A percentile compares a stretch with the other conserved stretches of the same genome.
Evolutionary conservation across 176 grass and related monocot genomes (phyloP).

Genomic region (Cenchrus purpureus): DNA sequence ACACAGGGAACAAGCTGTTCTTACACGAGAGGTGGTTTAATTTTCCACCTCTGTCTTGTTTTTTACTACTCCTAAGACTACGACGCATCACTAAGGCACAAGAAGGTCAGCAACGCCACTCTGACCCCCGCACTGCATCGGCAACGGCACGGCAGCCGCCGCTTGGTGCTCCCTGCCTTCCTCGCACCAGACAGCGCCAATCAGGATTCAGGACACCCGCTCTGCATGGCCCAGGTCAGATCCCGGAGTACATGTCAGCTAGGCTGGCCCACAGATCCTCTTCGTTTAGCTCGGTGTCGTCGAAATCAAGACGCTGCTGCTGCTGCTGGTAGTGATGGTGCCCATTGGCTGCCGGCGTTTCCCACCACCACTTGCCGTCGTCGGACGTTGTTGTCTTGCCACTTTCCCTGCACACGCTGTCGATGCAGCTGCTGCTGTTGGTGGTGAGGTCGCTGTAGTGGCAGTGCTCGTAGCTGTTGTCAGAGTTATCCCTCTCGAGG

Average conservation of each 20-base stretch:
- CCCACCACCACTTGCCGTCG: constrained; percentile 45
- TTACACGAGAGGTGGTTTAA: constrained; percentile 21
- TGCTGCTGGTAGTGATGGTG: constrained; percentile 32
- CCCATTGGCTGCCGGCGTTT: constrained; percentile 23
- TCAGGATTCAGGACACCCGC: neutral
- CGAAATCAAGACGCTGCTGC: constrained; percentile 41
- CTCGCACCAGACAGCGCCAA: constrained; percentile 48
- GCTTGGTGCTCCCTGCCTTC: constrained; percentile 42
- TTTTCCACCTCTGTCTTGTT: constrained; percentile 27
- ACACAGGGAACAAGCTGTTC: constrained; percentile 37
- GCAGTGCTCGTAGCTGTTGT: constrained; percentile 38
- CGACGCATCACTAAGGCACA: constrained; percentile 13
- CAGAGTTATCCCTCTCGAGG: constrained; percentile 8
- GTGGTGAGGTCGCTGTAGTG: constrained; percentile 19
- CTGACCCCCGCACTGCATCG: constrained; percentile 30
- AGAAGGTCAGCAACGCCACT: constrained; percentile 54
- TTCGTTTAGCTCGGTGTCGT: constrained; percentile 38
- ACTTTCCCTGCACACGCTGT: constrained; percentile 24
- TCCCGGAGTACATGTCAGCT: constrained; percentile 58
- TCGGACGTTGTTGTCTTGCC: constrained; percentile 12
- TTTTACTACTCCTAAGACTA: constrained; percentile 17
- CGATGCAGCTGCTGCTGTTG: constrained; percentile 17
- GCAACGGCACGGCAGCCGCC: constrained; percentile 34
- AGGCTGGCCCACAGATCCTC: constrained; percentile 71
- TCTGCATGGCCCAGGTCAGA: constrained; percentile 18